Evolutionary conservation across 2,329 filamentous ascomycete species (phyloP).

Genomic region (Fusarium stilboides): DNA sequence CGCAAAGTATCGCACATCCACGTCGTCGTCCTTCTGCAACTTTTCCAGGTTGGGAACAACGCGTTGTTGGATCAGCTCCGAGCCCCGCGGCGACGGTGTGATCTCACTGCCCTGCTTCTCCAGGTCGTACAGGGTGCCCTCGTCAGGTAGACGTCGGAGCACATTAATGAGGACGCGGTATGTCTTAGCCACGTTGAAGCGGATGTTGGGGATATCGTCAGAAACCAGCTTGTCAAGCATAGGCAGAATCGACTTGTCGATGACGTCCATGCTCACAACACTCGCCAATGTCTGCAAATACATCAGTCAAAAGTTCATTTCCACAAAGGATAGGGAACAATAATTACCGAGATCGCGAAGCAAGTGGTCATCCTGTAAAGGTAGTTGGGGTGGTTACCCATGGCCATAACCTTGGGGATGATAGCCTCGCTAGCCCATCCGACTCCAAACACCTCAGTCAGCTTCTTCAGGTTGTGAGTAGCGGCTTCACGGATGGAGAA

Average conservation of each 20-base stretch:
- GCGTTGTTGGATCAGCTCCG: slow-evolving; percentile 86
- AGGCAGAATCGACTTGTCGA: slow-evolving; percentile 91
- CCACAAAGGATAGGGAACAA: neutral
- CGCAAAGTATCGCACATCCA: slow-evolving; percentile 98
- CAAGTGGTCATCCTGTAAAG: slow-evolving; percentile 99
- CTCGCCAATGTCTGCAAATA: slow-evolving; percentile 84
- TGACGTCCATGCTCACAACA: slow-evolving; percentile 93
- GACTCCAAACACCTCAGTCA: slow-evolving; percentile 98
- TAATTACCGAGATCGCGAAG: slow-evolving; percentile 94
- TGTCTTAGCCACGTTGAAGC: slow-evolving; percentile 99
- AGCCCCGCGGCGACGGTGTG: slow-evolving; percentile 78
- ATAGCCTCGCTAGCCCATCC: slow-evolving; percentile 98
- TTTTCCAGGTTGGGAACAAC: slow-evolving; percentile 94
- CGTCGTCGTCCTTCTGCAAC: slow-evolving; percentile 96
- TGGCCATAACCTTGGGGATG: slow-evolving; percentile 97
- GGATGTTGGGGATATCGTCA: slow-evolving; percentile 98
- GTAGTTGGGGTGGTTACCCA: slow-evolving; percentile 99
- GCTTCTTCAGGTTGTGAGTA: slow-evolving; percentile 97
- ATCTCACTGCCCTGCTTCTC: slow-evolving; percentile 81
- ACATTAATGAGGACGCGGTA: slow-evolving; percentile 91
- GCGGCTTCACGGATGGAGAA: slow-evolving; percentile 99
- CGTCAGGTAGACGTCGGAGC: slow-evolving; percentile 90
- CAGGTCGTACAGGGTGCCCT: slow-evolving; percentile 87
- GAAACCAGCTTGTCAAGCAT: slow-evolving; percentile 95
- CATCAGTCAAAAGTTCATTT: slow-evolving; percentile 42